A percentile compares a stretch with the other conserved stretches of the same genome.
These are phyloP conservation scores for Paraurostyla sp. DNA, from an alignment of 73 alveolate genomes.

Conservation along the genomic window DNA sequence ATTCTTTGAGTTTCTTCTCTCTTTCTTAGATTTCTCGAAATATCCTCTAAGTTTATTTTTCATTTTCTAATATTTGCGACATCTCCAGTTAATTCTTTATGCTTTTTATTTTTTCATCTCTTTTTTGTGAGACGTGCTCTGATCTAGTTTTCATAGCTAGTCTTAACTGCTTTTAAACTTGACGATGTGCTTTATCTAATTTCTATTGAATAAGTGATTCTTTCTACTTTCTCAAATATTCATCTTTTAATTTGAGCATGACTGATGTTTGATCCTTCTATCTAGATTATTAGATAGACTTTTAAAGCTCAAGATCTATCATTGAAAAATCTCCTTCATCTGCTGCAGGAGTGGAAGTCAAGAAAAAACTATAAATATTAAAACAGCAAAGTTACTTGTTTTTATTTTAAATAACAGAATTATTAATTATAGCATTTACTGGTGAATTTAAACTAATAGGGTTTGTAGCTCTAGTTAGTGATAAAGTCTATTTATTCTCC, in stretches of 20 bases:
- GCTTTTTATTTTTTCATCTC: neutral
- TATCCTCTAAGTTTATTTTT: neutral
- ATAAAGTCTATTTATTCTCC: too few relatives aligned
- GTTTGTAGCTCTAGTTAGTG: too few relatives aligned
- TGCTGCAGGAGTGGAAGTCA: too few relatives aligned
- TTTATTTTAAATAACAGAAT: too few relatives aligned
- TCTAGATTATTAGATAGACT: neutral
- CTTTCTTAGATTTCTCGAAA: neutral
- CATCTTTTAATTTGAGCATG: neutral
- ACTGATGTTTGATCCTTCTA: neutral
- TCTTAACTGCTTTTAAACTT: neutral
- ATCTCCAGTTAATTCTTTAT: neutral
- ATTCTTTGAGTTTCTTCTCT: conserved; percentile 2
- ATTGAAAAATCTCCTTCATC: too few relatives aligned
- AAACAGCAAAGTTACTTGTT: too few relatives aligned
- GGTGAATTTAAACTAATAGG: too few relatives aligned
- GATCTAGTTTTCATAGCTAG: neutral
- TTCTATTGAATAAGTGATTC: neutral
- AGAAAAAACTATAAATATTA: too few relatives aligned
- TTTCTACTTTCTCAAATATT: neutral
- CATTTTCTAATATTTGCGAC: neutral
- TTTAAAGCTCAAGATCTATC: too few relatives aligned
- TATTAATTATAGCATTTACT: too few relatives aligned
- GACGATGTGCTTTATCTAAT: neutral
- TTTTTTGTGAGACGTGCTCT: neutral